phyloP scores from a whole-genome alignment of 108 stramenopile genomes.

The Schizochytrium sp. region DNA sequence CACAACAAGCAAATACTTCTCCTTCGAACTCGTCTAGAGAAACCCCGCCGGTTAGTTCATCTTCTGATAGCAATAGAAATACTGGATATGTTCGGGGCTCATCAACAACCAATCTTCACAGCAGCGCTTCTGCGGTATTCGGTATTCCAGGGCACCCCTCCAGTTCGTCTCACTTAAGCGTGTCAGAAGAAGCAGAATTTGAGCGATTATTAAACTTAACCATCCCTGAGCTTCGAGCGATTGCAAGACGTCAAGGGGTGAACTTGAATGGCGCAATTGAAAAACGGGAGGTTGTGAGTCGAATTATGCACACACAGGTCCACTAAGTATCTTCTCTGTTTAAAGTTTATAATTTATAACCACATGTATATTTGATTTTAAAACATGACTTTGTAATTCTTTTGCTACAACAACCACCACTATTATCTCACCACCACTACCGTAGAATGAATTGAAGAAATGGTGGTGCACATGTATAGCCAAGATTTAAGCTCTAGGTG shows the following conservation, averaged over 20 bases:
- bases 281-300: constrained; percentile 16
- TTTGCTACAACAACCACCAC: too few relatives aligned
- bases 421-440: too few relatives aligned
- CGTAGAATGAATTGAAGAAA: too few relatives aligned
- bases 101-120: neutral
- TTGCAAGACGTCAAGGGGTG: constrained; percentile 35
- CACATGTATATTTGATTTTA: too few relatives aligned
- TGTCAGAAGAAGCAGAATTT: neutral
- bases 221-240: neutral
- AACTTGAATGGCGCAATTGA: constrained; percentile 4
- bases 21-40: neutral
- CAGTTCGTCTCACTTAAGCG: neutral
- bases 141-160: neutral
- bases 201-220: neutral
- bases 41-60: neutral
- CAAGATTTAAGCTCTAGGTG: too few relatives aligned
- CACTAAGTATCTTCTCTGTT: neutral
- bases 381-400: too few relatives aligned
- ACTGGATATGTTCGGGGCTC: neutral
- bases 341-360: too few relatives aligned
- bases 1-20: neutral
- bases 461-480: too few relatives aligned
- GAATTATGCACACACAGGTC: neutral
- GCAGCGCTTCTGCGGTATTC: neutral
- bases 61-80: neutral